phyloP scores from a whole-genome alignment of 176 grass and related monocot genomes.

The Lolium perenne region DNA sequence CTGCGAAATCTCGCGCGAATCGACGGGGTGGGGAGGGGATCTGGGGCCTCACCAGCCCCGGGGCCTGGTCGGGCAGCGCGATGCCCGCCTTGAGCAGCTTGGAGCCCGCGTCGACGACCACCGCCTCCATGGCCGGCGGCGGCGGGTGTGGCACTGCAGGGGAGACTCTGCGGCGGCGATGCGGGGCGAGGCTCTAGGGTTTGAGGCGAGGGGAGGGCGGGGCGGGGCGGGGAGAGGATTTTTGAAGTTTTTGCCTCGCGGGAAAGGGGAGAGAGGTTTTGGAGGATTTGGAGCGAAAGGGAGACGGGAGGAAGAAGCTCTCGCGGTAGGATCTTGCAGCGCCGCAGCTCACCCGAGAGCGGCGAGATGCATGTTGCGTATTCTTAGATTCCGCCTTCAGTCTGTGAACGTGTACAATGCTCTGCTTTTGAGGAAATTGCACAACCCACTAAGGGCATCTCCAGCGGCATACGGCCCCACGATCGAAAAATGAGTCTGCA shows the following conservation, averaged over 20 bases:
- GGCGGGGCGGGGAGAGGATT: constrained; percentile 30
- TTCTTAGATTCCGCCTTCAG: not conserved
- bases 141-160: not conserved
- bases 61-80: constrained; percentile 83
- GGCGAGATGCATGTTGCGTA: not conserved
- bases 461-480: too few relatives aligned
- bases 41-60: constrained; percentile 60
- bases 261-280: constrained; percentile 43
- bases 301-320: constrained; percentile 13
- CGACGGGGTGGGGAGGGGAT: not conserved
- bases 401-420: not conserved
- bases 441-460: too few relatives aligned
- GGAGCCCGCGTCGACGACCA: constrained; percentile 91
- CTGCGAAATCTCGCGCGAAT: too few relatives aligned
- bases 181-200: not conserved
- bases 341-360: not conserved
- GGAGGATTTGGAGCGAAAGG: not conserved
- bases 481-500: too few relatives aligned
- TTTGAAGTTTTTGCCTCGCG: constrained; percentile 12
- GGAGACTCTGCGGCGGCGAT: not conserved
- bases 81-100: constrained; percentile 96
- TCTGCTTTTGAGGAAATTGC: too few relatives aligned
- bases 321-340: not conserved
- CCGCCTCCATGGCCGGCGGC: constrained; percentile 72
- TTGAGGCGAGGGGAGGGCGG: not conserved